Evolutionary conservation across 2,329 filamentous ascomycete species (phyloP), one percentile per base, ranked within the genome.

Genomic region (Pseudogymnoascus verrucosus): DNA sequence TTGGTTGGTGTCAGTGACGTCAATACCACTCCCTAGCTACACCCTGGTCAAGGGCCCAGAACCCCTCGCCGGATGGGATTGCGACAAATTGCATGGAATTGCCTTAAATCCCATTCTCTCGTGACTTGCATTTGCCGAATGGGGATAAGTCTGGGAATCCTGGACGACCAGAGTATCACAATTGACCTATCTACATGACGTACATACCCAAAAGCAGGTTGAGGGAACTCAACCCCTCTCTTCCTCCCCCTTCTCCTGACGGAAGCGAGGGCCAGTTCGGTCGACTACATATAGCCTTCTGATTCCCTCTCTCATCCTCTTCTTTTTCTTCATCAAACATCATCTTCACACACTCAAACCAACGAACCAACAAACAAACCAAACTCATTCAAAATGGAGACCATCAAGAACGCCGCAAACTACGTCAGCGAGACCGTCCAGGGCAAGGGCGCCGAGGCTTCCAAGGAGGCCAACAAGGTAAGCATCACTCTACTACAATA

Each of bases 401-500:
- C 73, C 65, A 64, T 74, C 67, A 71, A 75, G 76, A 79, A 82
- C 76, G 77, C 77, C 69, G 80, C 76, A 76, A 84, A 83, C 79
- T 82, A 83, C 78, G 80, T 84, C 72, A 74, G 78, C 65, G 82
- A 85, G 78, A 76, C 76, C 68, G 69, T 83, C 71, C 78, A 82
- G 73, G 80, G 81, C 68, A 69, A 74, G 62, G 72, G 76, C 64
- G 74, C 79, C 62, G 74, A 77, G 68, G 78, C 82, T 66, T 79
- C 76, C 74, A 84, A 84, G 80, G 81, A 84, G 77, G 78, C 76
- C 78, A 84, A 84, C 81, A 84, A 84, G 80, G 71, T 74, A 76
- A 68, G 76, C 23, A 31, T 1, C 12, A 16, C 21, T 7, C 8
- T 16, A 28, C 34, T 1, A 16, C 1, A 12, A 28, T 39, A 1